Evolutionary conservation across 2,329 filamentous ascomycete species (phyloP), one percentile per base, ranked within the genome.

Genomic region (Nemania abortiva): DNA sequence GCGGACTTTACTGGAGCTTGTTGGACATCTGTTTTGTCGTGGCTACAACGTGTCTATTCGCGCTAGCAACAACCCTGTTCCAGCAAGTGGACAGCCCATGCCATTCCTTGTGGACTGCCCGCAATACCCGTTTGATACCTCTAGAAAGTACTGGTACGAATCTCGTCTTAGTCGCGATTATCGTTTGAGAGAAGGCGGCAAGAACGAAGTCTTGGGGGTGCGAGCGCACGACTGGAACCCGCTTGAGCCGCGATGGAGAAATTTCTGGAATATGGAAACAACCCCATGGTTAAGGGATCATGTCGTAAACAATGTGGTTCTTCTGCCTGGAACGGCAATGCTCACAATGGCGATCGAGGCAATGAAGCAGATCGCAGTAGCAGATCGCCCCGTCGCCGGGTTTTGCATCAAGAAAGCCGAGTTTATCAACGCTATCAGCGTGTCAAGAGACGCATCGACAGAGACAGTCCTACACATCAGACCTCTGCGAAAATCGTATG

Each of bases 271-370:
- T 2, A 20, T 49, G 1, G 34, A 63, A 6, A 24, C 39, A 0
- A 59, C 31, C 3, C 65, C 60, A 3, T 70, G 68, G 68, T 6
- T 66, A 0, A 37, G 3, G 1, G 64, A 70, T 20, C 68, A 70
- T n/a, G 57, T 65, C 5, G 47, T 63, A 50, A 56, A 15, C 18
- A 15, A 13, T 6, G n/a, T n/a, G 7, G 18, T 54, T n/a, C 27
- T 29, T 34, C 18, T 54, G 4, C 81, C 81, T 0, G 80, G 76
- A 0, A 76, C 79, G 0, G 81, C 77, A 0, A 79, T 79, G 73
- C 34, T 81, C 1, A 68, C 76, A 13, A 81, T 82, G 80, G 79
- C 79, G 1, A 70, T 81, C n/a, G 81, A 83, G 64, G 81, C 80
- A 0, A 76, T 74, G 0, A 73, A 76, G 49, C 75, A 79, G 29